Evolutionary conservation across 495 filamentous ascomycete species (phyloP).

Genomic region (Hypoxylon lenormandii): DNA sequence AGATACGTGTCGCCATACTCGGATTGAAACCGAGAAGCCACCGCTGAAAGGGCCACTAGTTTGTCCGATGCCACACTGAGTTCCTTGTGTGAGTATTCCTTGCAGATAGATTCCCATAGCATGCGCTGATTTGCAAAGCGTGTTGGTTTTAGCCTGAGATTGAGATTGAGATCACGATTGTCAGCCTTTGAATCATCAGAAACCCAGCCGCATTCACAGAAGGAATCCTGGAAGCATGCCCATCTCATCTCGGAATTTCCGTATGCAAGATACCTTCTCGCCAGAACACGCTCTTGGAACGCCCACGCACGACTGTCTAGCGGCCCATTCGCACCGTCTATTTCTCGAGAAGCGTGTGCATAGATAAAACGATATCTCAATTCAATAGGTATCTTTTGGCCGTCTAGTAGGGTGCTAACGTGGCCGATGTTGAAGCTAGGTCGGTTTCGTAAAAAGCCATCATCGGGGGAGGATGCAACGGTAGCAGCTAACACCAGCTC

Average conservation of each 20-base stretch:
- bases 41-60: conserved; percentile 27
- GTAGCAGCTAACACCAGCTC: conserved; percentile 16
- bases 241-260: conserved; percentile 15
- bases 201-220: conserved; percentile 23
- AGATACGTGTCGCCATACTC: conserved; percentile 27
- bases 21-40: conserved; percentile 21
- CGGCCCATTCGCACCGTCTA: not conserved
- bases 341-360: not conserved
- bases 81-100: conserved; percentile 18
- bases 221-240: conserved; percentile 4
- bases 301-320: not conserved
- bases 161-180: not conserved
- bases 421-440: not conserved
- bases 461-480: conserved; percentile 17
- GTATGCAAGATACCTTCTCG: conserved; percentile 5
- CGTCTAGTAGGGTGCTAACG: not conserved
- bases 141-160: not conserved
- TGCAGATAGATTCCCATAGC: conserved; percentile 7
- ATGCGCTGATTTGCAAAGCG: conserved; percentile 11
- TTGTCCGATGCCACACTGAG: conserved; percentile 10
- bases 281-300: conserved; percentile 2
- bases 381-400: not conserved
- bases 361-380: not conserved
- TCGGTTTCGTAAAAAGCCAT: not conserved
- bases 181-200: not conserved